Conservation (phyloP, 2,329 filamentous ascomycete genomes). For the Penicillium sp. region DNA sequence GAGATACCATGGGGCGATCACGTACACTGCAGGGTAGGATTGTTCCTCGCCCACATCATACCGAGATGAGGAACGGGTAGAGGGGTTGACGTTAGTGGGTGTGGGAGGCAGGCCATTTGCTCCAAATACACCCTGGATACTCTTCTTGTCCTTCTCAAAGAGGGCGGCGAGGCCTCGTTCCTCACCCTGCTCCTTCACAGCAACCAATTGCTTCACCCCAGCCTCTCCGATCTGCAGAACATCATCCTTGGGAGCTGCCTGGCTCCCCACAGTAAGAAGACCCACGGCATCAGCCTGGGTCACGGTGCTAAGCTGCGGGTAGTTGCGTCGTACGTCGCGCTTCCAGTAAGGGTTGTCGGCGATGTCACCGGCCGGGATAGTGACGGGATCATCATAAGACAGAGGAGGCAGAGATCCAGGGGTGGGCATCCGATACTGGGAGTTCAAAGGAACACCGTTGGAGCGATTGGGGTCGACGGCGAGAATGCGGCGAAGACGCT, state of each 20-base stretch:
- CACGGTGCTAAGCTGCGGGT: conserved; percentile 74
- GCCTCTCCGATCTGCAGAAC: conserved; percentile 66
- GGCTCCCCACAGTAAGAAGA: conserved; percentile 78
- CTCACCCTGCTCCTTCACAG: conserved; percentile 68
- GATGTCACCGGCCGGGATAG: conserved; percentile 75
- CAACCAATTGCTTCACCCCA: conserved; percentile 68
- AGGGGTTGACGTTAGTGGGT: conserved; percentile 62
- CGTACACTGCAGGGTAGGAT: conserved; percentile 66
- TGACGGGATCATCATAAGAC: conserved; percentile 75
- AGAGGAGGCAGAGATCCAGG: conserved; percentile 67
- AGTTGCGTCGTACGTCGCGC: conserved; percentile 77
- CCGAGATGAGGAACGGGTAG: conserved; percentile 36
- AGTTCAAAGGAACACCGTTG: conserved; percentile 86
- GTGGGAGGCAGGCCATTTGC: conserved; percentile 78
- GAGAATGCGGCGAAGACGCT: conserved; percentile 68
- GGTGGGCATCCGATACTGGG: conserved; percentile 81
- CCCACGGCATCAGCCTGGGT: conserved; percentile 80
- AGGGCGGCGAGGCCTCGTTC: conserved; percentile 66
- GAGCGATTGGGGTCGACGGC: conserved; percentile 84
- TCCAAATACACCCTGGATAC: conserved; percentile 58
- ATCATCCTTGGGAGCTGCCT: conserved; percentile 72
- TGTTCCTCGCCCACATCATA: conserved; percentile 63
- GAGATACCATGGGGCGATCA: conserved; percentile 20
- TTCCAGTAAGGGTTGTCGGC: conserved; percentile 96
- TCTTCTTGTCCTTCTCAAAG: conserved; percentile 61